A percentile compares a stretch with the other conserved stretches of the same genome.
These are phyloP conservation scores for Aspergillus persii DNA, from an alignment of 2,329 filamentous ascomycete species.

Conservation along the genomic window DNA sequence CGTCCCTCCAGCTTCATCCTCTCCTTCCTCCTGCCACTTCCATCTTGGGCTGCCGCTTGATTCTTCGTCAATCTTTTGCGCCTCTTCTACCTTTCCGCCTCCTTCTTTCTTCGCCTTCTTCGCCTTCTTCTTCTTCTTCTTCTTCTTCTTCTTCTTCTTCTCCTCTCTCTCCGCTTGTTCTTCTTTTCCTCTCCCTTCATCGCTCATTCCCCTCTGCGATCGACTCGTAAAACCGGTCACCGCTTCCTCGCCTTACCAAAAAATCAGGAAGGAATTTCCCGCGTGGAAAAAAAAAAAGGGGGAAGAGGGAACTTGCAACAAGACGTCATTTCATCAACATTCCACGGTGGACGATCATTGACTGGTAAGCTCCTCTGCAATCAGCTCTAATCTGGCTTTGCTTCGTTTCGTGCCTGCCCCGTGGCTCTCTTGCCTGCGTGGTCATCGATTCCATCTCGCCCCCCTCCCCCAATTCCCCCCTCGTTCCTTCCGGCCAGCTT, in stretches of 20 bases:
- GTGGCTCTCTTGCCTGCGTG: constrained; percentile 1
- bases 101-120: constrained; percentile 13
- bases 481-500: constrained; percentile 2
- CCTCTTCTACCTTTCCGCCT: constrained; percentile 13
- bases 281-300: constrained; percentile 17
- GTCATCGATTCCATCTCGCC: background rate
- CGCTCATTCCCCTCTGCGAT: background rate
- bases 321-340: constrained; percentile 16
- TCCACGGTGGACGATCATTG: constrained; percentile 14
- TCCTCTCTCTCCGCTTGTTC: background rate
- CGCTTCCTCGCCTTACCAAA: constrained; percentile 7
- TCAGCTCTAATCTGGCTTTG: background rate
- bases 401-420: background rate
- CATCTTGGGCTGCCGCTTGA: constrained; percentile 6
- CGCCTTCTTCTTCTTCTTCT: constrained; percentile 14
- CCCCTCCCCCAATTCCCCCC: background rate
- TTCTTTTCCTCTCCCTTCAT: background rate
- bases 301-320: constrained; percentile 9
- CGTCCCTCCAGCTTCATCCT: constrained; percentile 20
- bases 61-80: background rate
- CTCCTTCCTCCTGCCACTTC: constrained; percentile 12
- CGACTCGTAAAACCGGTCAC: background rate
- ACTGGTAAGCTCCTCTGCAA: constrained; percentile 10
- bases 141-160: constrained; percentile 13
- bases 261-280: constrained; percentile 8